These are phyloP conservation scores for Ophiostoma ips DNA, from an alignment of 2,329 filamentous ascomycete genomes.

Conservation along the genomic window DNA sequence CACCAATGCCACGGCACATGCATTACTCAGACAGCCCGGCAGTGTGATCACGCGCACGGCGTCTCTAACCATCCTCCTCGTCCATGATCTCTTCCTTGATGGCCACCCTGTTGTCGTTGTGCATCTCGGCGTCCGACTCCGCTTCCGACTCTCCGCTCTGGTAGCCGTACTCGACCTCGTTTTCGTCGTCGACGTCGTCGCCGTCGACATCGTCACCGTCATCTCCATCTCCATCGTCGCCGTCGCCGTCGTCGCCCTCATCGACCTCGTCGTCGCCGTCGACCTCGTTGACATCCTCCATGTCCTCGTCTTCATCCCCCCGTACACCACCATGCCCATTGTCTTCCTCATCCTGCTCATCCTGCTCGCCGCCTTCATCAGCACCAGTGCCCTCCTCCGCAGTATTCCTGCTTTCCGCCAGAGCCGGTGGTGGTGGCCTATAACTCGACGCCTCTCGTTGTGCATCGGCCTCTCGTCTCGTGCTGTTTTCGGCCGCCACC, in stretches of 20 bases:
- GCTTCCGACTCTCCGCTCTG: conserved; percentile 6
- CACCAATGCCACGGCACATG: too few relatives aligned
- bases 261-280: not conserved
- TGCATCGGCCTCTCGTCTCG: not conserved
- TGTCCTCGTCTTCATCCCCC: not conserved
- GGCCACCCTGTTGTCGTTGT: not conserved
- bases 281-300: not conserved
- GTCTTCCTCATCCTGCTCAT: not conserved
- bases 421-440: not conserved
- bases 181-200: conserved; percentile 4
- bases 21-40: too few relatives aligned
- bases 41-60: too few relatives aligned
- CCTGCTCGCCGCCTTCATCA: not conserved
- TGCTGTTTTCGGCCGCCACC: not conserved
- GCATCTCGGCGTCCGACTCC: conserved; percentile 3
- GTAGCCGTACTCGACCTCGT: conserved; percentile 8
- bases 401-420: not conserved
- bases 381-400: not conserved
- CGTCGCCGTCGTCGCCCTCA: conserved; percentile 6
- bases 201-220: conserved; percentile 1
- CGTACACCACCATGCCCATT: too few relatives aligned
- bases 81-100: conserved; percentile 7
- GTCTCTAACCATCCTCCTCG: not conserved
- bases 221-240: conserved; percentile 2
- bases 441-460: not conserved